These are phyloP conservation scores for Stachybotrys echinatus DNA, from an alignment of 2,329 filamentous ascomycete species.

Conservation along the genomic window DNA sequence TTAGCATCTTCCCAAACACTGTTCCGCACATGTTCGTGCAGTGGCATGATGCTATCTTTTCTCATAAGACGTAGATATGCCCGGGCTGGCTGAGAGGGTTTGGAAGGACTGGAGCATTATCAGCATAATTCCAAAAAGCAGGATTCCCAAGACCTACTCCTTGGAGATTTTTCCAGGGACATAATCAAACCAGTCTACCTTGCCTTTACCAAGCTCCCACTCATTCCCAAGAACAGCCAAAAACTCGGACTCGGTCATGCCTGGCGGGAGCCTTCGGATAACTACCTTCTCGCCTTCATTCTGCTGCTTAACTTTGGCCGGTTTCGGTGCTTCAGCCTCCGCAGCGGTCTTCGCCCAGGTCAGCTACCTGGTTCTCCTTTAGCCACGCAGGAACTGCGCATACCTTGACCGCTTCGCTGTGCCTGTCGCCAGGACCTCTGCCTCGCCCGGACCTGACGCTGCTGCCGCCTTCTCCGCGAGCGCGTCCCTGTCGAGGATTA, in stretches of 20 bases:
- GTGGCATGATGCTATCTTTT: slow-evolving; percentile 57
- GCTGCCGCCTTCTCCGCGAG: slow-evolving; percentile 14
- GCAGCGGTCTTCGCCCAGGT: slow-evolving; percentile 16
- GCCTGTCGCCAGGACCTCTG: slow-evolving; percentile 20
- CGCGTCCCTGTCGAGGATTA: slow-evolving; percentile 14
- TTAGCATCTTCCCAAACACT: slow-evolving; percentile 76
- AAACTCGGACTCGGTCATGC: slow-evolving; percentile 76
- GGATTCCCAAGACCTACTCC: slow-evolving; percentile 53
- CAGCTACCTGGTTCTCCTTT: slow-evolving; percentile 4
- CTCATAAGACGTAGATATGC: slow-evolving; percentile 80
- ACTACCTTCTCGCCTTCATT: slow-evolving; percentile 71
- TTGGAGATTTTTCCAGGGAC: slow-evolving; percentile 66
- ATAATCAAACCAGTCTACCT: slow-evolving; percentile 77
- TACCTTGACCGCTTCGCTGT: slow-evolving; percentile 21
- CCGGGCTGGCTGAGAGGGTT: slow-evolving; percentile 73
- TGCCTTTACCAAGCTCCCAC: slow-evolving; percentile 77
- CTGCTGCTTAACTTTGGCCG: slow-evolving; percentile 23
- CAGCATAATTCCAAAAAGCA: not conserved
- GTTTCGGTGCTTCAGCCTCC: slow-evolving; percentile 21
- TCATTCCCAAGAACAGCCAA: slow-evolving; percentile 65
- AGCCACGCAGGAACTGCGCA: slow-evolving; percentile 1
- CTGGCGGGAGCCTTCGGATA: slow-evolving; percentile 79
- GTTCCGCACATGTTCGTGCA: slow-evolving; percentile 66
- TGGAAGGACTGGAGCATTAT: slow-evolving; percentile 61
- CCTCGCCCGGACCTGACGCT: slow-evolving; percentile 16